Conservation (phyloP, 225 moss, liverwort and hornwort species). For the Antitrichia curtipendula region DNA sequence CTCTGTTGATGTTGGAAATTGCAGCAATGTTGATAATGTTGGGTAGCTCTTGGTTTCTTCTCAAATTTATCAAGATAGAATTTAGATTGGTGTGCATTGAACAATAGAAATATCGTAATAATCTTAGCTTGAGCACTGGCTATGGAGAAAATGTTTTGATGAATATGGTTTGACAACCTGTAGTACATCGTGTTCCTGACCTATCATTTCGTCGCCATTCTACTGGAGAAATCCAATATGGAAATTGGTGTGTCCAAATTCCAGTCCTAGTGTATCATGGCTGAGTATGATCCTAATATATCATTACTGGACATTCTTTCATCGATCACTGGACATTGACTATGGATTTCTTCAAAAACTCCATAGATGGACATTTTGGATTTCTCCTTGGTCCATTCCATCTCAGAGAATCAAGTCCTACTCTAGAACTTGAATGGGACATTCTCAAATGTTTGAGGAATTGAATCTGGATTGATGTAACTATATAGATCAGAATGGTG, state of each 20-base stretch:
- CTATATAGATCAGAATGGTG: not conserved
- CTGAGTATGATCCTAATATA: not conserved
- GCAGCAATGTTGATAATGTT: not conserved
- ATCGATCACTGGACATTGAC: not conserved
- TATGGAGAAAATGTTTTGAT: not conserved
- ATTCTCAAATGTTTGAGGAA: not conserved
- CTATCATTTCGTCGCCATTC: not conserved
- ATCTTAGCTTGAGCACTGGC: not conserved
- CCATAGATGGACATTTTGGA: not conserved
- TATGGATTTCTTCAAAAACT: not conserved
- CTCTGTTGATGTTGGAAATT: not conserved
- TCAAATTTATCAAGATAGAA: not conserved
- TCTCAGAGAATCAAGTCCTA: not conserved
- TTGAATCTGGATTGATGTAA: not conserved
- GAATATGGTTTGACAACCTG: not conserved
- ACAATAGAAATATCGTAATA: not conserved
- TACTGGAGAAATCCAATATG: not conserved
- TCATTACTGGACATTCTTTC: not conserved
- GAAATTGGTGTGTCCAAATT: not conserved
- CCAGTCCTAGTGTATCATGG: not conserved
- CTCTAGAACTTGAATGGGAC: not conserved
- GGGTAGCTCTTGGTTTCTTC: not conserved
- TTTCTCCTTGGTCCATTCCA: not conserved
- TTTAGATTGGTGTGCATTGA: not conserved
- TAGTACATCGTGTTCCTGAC: not conserved